Base-by-base conservation (phyloP, 2,329 filamentous ascomycete species). In the Sporothrix phasma region DNA sequence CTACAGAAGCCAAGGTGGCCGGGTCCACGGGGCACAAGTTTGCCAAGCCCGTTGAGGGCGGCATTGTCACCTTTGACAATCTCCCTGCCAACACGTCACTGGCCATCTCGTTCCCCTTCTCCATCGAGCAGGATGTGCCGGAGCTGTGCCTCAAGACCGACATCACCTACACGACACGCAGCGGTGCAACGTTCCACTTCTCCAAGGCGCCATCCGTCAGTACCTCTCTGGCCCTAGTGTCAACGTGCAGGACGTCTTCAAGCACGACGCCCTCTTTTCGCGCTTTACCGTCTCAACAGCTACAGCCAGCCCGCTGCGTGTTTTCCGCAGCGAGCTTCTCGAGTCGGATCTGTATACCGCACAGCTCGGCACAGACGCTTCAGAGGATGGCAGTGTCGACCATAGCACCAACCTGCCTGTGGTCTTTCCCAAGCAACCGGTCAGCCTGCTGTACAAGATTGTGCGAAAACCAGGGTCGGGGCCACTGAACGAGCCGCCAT, bases 211-310 rank as follows among this genome's bases (percentile, higher is more conserved):
- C 84, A 22, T 83, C 80, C 3, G 80, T 95, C 22, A 82, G 87
- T 2, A 88, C 94, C 1, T 83, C 88, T 1, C 79, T 99, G 4
- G 90, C 91, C 0, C 80, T 99, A 3, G 93, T 3, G 94, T 99
- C 67, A 97, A 97, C 68, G 94, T 99, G 5, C 92, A 97, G 71
- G 94, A 99, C 70, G 85, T 95, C 31, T 97, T 97, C 79, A 96
- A 96, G 72, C 85, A 90, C 67, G 78, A 86, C 7, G 81, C 85
- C 0, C 80, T 97, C 0, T 94, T 94, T 71, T 97, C 92, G 0
- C 88, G 88, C 10, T 99, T 99, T 73, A 96, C 90, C 15, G 88
- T 99, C 61, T 92, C 90, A 13, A 92, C 92, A 0, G 88, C 90
- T 0, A 90, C 82, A 64, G 74, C 83, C 26, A 86, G 88, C 34